Evolutionary conservation across 2,329 filamentous ascomycete species (phyloP), one percentile per base, ranked within the genome.

Genomic region (Leptographium wingfieldii): DNA sequence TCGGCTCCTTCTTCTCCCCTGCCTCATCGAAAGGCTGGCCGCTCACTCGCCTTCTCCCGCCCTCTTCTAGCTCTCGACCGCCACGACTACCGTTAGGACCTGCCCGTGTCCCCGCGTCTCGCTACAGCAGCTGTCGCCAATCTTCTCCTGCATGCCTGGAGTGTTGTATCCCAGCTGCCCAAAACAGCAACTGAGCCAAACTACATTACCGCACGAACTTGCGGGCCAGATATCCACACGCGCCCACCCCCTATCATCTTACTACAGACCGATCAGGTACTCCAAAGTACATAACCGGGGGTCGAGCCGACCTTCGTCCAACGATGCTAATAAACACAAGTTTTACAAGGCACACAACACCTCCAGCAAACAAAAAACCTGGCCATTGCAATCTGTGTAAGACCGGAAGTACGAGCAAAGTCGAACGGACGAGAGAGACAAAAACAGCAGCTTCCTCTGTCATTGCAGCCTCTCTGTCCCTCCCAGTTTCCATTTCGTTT

Each of bases 171-270:
- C 54, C 51, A 60, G 57, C 46, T 60, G 38, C 62, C 60, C 31
- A 62, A 63, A 61, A 54, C 55, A 61, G 59, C 53, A 61, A 56
- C 57, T 54, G 58, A 49, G 35, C 54, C 57, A 58, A 48, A 46
- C 58, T 27, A 54, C 14, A 25, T n/a, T 31, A 29, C 48, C 46
- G n/a, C 43, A 33, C 48, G n/a, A 38, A 22, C 46, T 49, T 29
- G 35, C 51, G 10, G 55, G 31, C 38, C 33, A 38, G 43, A 29
- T 19, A 10, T 11, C 46, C 43, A n/a, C 31, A 25, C 35, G 33
- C 49, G 12, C 22, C 55, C 59, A 48, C 43, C 53, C 27, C 29
- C 38, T 61, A 40, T 52, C 27, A n/a, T 40, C 49, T 40, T n/a
- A n/a, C 9, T 10, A 53, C 31, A 49, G 31, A 33, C 53, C 35